A percentile compares a stretch with the other conserved stretches of the same genome.
Evolutionary conservation across 345 rosid species (phyloP).

Genomic region (Camelina laxa): DNA sequence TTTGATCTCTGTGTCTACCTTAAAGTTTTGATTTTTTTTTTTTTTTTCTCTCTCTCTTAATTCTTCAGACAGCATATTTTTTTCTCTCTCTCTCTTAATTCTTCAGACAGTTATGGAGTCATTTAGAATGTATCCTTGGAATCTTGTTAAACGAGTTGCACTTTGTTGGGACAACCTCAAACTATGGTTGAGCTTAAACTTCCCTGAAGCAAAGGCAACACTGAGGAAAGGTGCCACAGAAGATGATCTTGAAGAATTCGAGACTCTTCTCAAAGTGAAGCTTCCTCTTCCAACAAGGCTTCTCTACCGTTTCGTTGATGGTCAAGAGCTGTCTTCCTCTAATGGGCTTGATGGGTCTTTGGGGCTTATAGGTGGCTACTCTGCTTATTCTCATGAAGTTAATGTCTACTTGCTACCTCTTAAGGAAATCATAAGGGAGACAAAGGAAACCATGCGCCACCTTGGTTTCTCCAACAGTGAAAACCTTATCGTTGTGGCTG

Average conservation of each 20-base stretch:
- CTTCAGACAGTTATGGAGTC: slow-evolving; percentile 69
- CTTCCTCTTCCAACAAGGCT: slow-evolving; percentile 80
- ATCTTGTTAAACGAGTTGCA: slow-evolving; percentile 70
- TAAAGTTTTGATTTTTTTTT: not conserved
- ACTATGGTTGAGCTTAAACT: slow-evolving; percentile 63
- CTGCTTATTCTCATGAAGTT: slow-evolving; percentile 53
- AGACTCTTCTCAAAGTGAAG: slow-evolving; percentile 58
- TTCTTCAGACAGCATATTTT: slow-evolving; percentile 65
- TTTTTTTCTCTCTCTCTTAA: not conserved
- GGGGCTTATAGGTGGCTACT: slow-evolving; percentile 89
- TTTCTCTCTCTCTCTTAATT: not conserved
- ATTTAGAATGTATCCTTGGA: slow-evolving; percentile 83
- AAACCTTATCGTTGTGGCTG: slow-evolving; percentile 62
- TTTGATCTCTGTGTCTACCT: not conserved
- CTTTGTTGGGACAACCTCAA: slow-evolving; percentile 75
- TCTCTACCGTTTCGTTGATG: slow-evolving; percentile 82
- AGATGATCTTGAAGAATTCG: slow-evolving; percentile 57
- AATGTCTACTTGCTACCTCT: slow-evolving; percentile 77
- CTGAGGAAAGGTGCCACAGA: slow-evolving; percentile 81
- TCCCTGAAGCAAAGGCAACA: slow-evolving; percentile 76
- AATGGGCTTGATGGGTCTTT: slow-evolving; percentile 21
- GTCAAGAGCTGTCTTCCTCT: slow-evolving; percentile 52
- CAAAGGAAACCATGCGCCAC: slow-evolving; percentile 42
- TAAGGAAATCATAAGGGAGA: slow-evolving; percentile 51
- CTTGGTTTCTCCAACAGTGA: slow-evolving; percentile 40